phyloP scores from a whole-genome alignment of 768 basidiomycete species.

The Fomitopsis serialis region DNA sequence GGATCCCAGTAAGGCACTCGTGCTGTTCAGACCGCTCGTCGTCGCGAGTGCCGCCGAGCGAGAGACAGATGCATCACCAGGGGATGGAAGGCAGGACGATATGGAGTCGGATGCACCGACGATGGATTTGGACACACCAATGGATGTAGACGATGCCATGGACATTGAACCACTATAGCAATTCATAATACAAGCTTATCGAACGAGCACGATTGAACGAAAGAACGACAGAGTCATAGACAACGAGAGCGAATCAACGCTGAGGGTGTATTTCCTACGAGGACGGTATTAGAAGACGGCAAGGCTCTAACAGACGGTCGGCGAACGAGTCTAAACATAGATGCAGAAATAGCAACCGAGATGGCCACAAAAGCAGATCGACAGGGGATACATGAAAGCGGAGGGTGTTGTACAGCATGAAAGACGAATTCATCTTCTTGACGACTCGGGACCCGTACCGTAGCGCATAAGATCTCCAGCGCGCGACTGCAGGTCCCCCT shows the following conservation, averaged over 20 bases:
- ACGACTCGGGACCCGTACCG: not conserved
- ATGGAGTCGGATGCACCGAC: conserved; percentile 6
- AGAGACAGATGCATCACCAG: not conserved
- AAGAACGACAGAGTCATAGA: not conserved
- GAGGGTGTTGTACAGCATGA: not conserved
- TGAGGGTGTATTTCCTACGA: no score
- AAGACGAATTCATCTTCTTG: not conserved
- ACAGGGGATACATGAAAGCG: no score
- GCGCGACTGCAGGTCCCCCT: conserved; percentile 13
- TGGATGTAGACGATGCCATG: conserved; percentile 21
- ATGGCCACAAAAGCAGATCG: no score
- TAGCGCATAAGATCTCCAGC: conserved; percentile 11
- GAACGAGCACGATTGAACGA: not conserved
- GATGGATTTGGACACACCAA: conserved; percentile 6
- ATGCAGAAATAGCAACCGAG: no score
- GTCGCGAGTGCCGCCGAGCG: not conserved
- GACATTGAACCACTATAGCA: conserved; percentile 18
- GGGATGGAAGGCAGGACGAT: not conserved
- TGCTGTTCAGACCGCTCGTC: conserved; percentile 21
- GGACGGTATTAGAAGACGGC: no score
- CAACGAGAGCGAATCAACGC: no score
- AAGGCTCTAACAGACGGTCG: no score
- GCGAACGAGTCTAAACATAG: no score
- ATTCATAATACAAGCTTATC: not conserved
- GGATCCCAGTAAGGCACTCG: conserved; percentile 19